A percentile compares a stretch with the other conserved stretches of the same genome.
phyloP scores from a whole-genome alignment of 208 protist genomes.

The Acanthamoeba castellanii region DNA sequence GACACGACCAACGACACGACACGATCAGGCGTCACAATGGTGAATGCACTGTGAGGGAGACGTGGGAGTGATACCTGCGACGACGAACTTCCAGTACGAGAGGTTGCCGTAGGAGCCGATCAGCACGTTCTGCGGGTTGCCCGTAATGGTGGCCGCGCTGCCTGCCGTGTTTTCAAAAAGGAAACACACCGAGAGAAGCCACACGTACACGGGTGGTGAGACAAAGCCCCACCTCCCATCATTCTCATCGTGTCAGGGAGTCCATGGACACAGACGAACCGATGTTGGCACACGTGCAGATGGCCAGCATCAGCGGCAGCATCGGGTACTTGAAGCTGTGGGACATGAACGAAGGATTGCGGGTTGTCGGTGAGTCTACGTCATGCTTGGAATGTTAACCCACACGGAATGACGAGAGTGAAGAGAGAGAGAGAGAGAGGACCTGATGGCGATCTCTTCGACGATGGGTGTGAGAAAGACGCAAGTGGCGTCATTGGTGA shows the following conservation, averaged over 20 bases:
- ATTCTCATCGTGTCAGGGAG: not conserved
- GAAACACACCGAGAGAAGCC: too few relatives aligned
- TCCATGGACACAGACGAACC: not conserved
- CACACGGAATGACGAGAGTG: not conserved
- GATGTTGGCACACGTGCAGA: slow-evolving; percentile 53
- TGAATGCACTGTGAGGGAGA: not conserved
- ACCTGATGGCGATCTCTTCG: slow-evolving; percentile 36
- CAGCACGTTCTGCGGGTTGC: slow-evolving; percentile 37
- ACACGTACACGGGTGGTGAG: not conserved
- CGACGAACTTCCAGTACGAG: slow-evolving; percentile 45
- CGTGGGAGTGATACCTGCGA: not conserved
- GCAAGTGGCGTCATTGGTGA: slow-evolving; percentile 54
- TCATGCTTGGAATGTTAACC: not conserved
- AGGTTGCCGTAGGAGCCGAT: slow-evolving; percentile 38
- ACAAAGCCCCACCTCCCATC: not conserved
- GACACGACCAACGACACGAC: too few relatives aligned
- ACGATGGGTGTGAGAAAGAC: slow-evolving; percentile 57
- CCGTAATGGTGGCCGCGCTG: slow-evolving; percentile 27
- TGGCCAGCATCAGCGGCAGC: slow-evolving; percentile 52
- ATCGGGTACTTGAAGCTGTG: slow-evolving; percentile 18
- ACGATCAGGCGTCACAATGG: not conserved
- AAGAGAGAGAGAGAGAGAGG: not conserved
- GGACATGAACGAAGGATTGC: not conserved
- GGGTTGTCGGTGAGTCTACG: not conserved
- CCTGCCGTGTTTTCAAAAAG: too few relatives aligned